These are phyloP conservation scores for Thelonectria blattea DNA, from an alignment of 2,329 filamentous ascomycete species.

Conservation along the genomic window DNA sequence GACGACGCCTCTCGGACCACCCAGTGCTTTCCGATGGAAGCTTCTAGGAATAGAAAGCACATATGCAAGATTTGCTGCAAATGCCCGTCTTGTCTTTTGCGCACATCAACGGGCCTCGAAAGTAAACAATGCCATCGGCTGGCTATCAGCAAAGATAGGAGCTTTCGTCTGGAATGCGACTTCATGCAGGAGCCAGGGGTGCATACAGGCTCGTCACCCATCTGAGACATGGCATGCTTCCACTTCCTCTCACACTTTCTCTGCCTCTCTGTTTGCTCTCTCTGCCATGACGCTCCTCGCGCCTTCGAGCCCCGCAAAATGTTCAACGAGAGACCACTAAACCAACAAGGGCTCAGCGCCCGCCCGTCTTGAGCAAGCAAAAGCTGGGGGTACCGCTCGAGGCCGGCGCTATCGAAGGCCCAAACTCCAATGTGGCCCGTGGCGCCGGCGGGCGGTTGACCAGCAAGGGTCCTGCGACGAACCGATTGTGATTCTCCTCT, in stretches of 20 bases:
- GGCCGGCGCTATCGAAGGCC: conserved; percentile 18
- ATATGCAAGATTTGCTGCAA: conserved; percentile 2
- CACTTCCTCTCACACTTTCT: too few species aligned
- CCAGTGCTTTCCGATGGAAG: conserved; percentile 9
- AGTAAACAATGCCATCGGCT: conserved; percentile 11
- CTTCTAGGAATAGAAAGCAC: conserved; percentile 14
- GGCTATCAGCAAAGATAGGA: neutral
- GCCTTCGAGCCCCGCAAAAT: conserved; percentile 8
- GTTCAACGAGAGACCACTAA: conserved; percentile 1
- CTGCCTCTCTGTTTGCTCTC: neutral
- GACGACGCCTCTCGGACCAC: conserved; percentile 11
- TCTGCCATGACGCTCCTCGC: conserved; percentile 1
- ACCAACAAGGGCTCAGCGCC: conserved; percentile 7
- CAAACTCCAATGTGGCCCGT: neutral
- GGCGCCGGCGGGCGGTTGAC: conserved; percentile 2
- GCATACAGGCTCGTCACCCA: conserved; percentile 25
- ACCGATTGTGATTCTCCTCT: conserved; percentile 13
- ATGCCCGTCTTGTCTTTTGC: neutral
- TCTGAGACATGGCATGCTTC: conserved; percentile 13
- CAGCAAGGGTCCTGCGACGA: conserved; percentile 11
- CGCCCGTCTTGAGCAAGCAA: conserved; percentile 2
- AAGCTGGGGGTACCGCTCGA: conserved; percentile 20
- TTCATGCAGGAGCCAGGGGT: conserved; percentile 39
- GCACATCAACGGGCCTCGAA: neutral
- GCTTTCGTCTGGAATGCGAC: conserved; percentile 18